Evolutionary conservation across 1,139 yeast genomes (phyloP).

Genomic region (Arxiozyma slooffiae): DNA sequence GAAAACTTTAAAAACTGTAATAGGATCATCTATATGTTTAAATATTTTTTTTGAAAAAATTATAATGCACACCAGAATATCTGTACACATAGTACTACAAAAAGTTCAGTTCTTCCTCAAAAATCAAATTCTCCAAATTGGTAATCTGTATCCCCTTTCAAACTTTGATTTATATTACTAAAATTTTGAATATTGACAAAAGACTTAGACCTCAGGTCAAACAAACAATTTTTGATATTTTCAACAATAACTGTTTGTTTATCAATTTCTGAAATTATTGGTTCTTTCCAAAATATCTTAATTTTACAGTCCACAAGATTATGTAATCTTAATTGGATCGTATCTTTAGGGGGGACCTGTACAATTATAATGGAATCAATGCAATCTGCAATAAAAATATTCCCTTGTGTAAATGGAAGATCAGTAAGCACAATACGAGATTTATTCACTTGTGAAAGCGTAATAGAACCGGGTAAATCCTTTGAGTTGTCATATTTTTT

Average conservation of each 20-base stretch:
- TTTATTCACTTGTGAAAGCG: slow-evolving; percentile 9
- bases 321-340: slow-evolving; percentile 19
- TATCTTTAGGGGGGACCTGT: slow-evolving; percentile 7
- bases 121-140: not conserved
- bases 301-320: slow-evolving; percentile 14
- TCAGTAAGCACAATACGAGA: slow-evolving; percentile 8
- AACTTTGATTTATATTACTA: slow-evolving; percentile 5
- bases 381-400: slow-evolving; percentile 15
- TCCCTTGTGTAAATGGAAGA: slow-evolving; percentile 16
- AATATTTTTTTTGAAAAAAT: too few species aligned
- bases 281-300: slow-evolving; percentile 5
- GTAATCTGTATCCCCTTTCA: not conserved
- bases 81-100: not conserved
- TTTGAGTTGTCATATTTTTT: not conserved
- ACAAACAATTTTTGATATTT: slow-evolving; percentile 13
- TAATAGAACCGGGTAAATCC: slow-evolving; percentile 11
- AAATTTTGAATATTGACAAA: slow-evolving; percentile 15
- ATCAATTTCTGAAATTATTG: not conserved
- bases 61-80: not conserved
- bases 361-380: slow-evolving; percentile 10
- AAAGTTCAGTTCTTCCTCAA: not conserved
- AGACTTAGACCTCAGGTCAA: slow-evolving; percentile 9
- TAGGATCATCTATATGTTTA: not conserved
- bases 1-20: not conserved
- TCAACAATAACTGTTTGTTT: slow-evolving; percentile 19